A percentile compares a stretch with the other conserved stretches of the same genome.
These are phyloP conservation scores for Gypsophila paniculata DNA, from an alignment of 179 eudicot species.

Conservation along the genomic window DNA sequence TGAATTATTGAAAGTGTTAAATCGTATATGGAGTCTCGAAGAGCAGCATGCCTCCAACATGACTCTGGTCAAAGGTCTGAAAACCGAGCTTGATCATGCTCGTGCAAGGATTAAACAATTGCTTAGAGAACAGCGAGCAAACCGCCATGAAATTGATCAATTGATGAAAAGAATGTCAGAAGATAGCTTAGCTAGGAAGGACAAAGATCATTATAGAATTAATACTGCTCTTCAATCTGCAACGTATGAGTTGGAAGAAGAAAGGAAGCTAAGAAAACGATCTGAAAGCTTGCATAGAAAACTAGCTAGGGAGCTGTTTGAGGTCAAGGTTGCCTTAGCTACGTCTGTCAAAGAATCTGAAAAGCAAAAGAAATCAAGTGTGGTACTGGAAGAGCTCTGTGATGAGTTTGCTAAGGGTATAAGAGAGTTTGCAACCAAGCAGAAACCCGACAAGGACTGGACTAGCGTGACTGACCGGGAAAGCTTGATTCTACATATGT, in stretches of 20 bases:
- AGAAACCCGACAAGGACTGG: conserved; percentile 53
- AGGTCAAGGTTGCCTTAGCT: conserved; percentile 58
- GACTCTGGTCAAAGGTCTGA: conserved; percentile 64
- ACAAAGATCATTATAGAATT: conserved; percentile 52
- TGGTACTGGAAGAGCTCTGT: conserved; percentile 71
- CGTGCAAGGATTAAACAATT: conserved; percentile 62
- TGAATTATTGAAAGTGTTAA: conserved; percentile 76
- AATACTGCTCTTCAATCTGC: conserved; percentile 55
- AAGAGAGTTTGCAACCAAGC: conserved; percentile 56
- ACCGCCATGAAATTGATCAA: conserved; percentile 59
- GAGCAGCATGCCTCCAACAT: conserved; percentile 77
- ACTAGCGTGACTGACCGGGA: conserved; percentile 35
- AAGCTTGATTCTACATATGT: conserved; percentile 57
- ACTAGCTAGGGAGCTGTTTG: conserved; percentile 74
- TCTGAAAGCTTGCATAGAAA: conserved; percentile 83
- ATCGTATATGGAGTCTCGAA: conserved; percentile 90
- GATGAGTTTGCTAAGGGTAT: conserved; percentile 83
- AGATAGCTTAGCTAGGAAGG: conserved; percentile 47
- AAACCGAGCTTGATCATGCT: conserved; percentile 74
- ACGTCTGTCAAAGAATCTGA: conserved; percentile 60
- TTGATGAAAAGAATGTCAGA: conserved; percentile 66
- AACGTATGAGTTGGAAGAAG: conserved; percentile 75
- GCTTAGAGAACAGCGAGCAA: conserved; percentile 62
- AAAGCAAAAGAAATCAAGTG: conserved; percentile 48
- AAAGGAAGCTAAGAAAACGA: conserved; percentile 78